Evolutionary conservation across 2,329 filamentous ascomycete genomes (phyloP), one percentile per base, ranked within the genome.

Genomic region (Aspergillus alliaceus): DNA sequence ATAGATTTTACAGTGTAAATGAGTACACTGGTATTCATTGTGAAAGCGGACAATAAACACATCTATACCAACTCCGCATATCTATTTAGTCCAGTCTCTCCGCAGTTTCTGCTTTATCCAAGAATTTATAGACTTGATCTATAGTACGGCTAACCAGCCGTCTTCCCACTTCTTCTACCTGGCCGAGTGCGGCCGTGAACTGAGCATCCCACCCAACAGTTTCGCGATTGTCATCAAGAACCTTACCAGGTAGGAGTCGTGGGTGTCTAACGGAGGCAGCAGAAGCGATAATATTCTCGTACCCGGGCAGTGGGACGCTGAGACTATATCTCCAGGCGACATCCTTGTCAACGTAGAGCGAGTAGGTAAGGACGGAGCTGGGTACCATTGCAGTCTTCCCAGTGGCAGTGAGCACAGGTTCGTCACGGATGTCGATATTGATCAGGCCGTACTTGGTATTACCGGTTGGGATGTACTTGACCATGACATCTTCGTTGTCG

Each of bases 371-470:
- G 39, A 88, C 83, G 68, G 89, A 93, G 53, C 66, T 71, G 7
- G 66, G 65, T 7, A 65, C 55, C 1, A 54, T 53, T 3, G 59
- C 58, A 6, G 59, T 53, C 2, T 44, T 56, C 15, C 59, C 56
- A 8, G 56, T 54, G 7, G 34, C 35, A 15, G 64, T 58, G 35
- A 62, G 61, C 20, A 61, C 52, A 5, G 61, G 60, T 9, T 83
- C 81, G 2, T 83, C 79, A 4, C 85, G 82, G 54, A 86, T 86
- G 59, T 88, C 86, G 60, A 99, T 92, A 22, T 91, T 90, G 27
- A 96, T 82, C 0, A 87, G 85, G 1, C 91, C 91, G 73, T 96
- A 93, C 72, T 98, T 98, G 60, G 88, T 92, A 68, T 91, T 93
- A 1, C 93, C 93, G 57, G 88, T 85, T 2, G 93, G 90, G 46